phyloP scores from a whole-genome alignment of 176 grass and related monocot species.

The Musa acuminata region DNA sequence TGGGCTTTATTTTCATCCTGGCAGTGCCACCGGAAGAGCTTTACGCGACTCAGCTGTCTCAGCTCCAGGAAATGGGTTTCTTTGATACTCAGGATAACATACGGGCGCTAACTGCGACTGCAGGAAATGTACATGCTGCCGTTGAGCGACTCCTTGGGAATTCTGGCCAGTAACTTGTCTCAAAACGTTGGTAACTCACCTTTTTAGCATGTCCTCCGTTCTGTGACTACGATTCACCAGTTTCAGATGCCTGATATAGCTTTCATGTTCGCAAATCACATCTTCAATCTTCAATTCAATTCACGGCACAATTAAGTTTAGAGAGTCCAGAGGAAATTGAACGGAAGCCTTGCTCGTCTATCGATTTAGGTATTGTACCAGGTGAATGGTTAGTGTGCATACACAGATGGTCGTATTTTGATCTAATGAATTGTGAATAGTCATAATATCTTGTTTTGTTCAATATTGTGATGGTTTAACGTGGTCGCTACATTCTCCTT shows the following conservation, averaged over 20 bases:
- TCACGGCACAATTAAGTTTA: constrained; percentile 15
- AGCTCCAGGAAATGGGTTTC: constrained; percentile 97
- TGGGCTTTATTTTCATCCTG: neutral
- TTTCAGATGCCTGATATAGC: constrained; percentile 21
- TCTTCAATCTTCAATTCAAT: neutral
- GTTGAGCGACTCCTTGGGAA: constrained; percentile 90
- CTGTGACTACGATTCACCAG: constrained; percentile 11
- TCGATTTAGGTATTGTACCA: constrained; percentile 16
- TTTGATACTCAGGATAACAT: constrained; percentile 80
- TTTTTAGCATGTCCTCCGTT: neutral
- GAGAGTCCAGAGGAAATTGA: constrained; percentile 7
- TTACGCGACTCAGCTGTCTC: constrained; percentile 78
- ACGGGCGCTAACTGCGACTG: constrained; percentile 60
- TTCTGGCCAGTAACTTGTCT: constrained; percentile 47
- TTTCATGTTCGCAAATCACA: constrained; percentile 1
- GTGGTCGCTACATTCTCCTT: neutral
- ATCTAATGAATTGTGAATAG: constrained; percentile 7
- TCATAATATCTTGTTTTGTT: neutral
- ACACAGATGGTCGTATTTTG: constrained; percentile 9
- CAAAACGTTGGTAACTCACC: neutral
- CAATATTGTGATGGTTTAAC: neutral
- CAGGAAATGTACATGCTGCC: constrained; percentile 86
- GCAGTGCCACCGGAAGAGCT: constrained; percentile 84
- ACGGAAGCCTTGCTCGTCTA: constrained; percentile 19
- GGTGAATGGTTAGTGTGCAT: constrained; percentile 26